These are phyloP conservation scores for Fusarium irregulare DNA, from an alignment of 2,329 filamentous ascomycete genomes.

Conservation along the genomic window DNA sequence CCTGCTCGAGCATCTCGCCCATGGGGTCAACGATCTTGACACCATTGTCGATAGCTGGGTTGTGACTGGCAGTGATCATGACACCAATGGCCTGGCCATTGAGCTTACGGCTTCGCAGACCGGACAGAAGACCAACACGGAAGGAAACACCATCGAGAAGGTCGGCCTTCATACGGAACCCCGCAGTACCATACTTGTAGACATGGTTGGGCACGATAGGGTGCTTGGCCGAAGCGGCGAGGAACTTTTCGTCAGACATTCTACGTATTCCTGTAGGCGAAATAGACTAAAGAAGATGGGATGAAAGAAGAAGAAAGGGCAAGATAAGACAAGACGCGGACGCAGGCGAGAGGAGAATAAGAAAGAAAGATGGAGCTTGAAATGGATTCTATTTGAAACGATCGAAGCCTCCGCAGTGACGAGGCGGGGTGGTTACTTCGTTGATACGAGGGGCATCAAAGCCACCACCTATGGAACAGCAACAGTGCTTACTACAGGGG, in stretches of 20 bases:
- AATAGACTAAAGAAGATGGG: conserved; percentile 9
- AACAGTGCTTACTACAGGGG: conserved; percentile 17
- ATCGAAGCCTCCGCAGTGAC: conserved; percentile 33
- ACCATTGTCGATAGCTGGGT: conserved; percentile 88
- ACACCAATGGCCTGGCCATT: conserved; percentile 93
- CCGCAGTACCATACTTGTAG: conserved; percentile 75
- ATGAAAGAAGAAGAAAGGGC: conserved; percentile 19
- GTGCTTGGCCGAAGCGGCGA: conserved; percentile 71
- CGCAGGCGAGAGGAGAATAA: conserved; percentile 19
- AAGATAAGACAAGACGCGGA: conserved; percentile 8
- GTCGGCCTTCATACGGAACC: conserved; percentile 77
- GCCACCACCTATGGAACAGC: background rate
- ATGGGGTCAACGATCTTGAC: conserved; percentile 97
- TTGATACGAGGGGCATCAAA: conserved; percentile 21
- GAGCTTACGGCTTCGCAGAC: conserved; percentile 88
- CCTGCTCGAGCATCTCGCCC: conserved; percentile 97
- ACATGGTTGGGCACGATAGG: conserved; percentile 65
- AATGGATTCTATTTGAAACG: conserved; percentile 40
- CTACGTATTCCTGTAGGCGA: conserved; percentile 21
- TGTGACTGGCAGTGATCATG: conserved; percentile 96
- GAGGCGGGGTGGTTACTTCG: conserved; percentile 26
- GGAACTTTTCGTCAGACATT: conserved; percentile 66
- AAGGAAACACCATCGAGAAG: conserved; percentile 93
- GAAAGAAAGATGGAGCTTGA: conserved; percentile 39
- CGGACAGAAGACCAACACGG: conserved; percentile 88